These are phyloP conservation scores for Mycena capillaripes DNA, from an alignment of 768 basidiomycete species.

Conservation along the genomic window DNA sequence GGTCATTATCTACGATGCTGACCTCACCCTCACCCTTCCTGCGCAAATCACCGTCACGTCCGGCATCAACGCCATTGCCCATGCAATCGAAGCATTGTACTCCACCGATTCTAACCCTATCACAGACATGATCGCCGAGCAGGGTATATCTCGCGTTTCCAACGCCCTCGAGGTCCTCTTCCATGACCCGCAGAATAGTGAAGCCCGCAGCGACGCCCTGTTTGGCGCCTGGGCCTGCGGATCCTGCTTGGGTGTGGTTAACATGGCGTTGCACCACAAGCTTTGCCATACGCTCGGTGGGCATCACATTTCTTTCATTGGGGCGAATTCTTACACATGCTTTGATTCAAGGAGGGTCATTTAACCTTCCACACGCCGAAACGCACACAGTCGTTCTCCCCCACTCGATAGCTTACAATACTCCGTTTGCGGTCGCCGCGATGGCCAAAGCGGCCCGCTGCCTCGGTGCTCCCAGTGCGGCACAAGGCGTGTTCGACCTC, in stretches of 20 bases:
- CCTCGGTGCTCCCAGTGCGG: conserved; percentile 40
- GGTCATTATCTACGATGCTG: conserved; percentile 57
- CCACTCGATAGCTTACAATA: conserved; percentile 56
- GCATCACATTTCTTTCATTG: conserved; percentile 36
- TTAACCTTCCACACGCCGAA: conserved; percentile 57
- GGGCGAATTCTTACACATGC: not conserved
- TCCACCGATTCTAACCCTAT: conserved; percentile 54
- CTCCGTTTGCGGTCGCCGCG: conserved; percentile 47
- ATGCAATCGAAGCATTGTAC: conserved; percentile 58
- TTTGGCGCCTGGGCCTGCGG: conserved; percentile 57
- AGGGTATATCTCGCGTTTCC: conserved; percentile 51
- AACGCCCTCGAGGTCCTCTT: conserved; percentile 48
- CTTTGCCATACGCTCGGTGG: conserved; percentile 54
- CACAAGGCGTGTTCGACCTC: conserved; percentile 43
- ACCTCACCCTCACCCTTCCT: conserved; percentile 53
- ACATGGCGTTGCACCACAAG: conserved; percentile 57
- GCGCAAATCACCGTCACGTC: conserved; percentile 51
- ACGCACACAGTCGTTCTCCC: conserved; percentile 60
- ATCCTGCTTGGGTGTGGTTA: conserved; percentile 50
- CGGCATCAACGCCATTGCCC: conserved; percentile 58
- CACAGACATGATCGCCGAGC: conserved; percentile 49
- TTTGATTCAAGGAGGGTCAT: conserved; percentile 48
- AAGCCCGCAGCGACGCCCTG: conserved; percentile 51
- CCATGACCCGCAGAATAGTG: conserved; percentile 40
- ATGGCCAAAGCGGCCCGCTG: conserved; percentile 50